A percentile compares a stretch with the other conserved stretches of the same genome.
Conservation (phyloP, 352 stramenopile genomes). For the Pythium plurisporium region DNA sequence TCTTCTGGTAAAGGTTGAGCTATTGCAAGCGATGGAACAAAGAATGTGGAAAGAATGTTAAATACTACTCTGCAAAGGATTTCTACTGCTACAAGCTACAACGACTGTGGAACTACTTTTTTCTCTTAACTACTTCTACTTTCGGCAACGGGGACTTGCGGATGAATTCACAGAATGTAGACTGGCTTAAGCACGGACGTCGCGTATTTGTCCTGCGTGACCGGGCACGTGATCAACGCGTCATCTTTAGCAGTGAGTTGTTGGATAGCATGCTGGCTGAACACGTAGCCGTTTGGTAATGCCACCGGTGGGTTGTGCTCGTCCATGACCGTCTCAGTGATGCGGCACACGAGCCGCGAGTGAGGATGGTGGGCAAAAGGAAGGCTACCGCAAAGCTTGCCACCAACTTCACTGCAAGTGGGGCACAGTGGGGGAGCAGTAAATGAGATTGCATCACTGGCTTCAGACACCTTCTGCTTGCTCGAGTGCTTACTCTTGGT, state of each 20-base stretch:
- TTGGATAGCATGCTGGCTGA: conserved; percentile 72
- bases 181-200: conserved; percentile 61
- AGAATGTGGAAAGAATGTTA: conserved; percentile 6
- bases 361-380: conserved; percentile 82
- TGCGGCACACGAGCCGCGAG: conserved; percentile 72
- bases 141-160: background rate
- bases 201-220: conserved; percentile 67
- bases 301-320: conserved; percentile 81
- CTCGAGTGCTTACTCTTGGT: conserved; percentile 22
- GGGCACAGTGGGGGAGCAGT: conserved; percentile 62
- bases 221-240: conserved; percentile 60
- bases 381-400: conserved; percentile 44
- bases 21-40: no score
- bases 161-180: conserved; percentile 60
- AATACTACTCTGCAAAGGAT: conserved; percentile 15
- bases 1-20: conserved; percentile 2
- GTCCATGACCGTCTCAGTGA: conserved; percentile 79
- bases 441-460: conserved; percentile 10
- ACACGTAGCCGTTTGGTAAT: conserved; percentile 80
- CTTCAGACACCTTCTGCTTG: conserved; percentile 22
- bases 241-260: conserved; percentile 33
- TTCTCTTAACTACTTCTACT: background rate
- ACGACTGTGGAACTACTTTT: background rate
- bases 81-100: conserved; percentile 16
- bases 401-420: conserved; percentile 68